Evolutionary conservation across 2,329 filamentous ascomycete genomes (phyloP).

Genomic region (Rhynchosporium graminicola): DNA sequence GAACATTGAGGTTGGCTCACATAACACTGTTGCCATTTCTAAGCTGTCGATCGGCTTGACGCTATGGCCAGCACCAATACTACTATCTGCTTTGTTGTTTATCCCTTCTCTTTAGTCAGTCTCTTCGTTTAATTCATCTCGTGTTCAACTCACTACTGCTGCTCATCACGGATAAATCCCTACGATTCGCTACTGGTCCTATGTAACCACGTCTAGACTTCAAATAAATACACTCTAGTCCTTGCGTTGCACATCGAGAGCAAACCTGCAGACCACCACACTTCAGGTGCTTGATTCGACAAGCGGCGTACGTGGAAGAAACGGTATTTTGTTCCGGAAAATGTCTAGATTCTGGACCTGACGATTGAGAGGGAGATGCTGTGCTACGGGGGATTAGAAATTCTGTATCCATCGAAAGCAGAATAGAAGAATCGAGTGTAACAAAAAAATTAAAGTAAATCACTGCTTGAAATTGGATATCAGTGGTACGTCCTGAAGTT

Average conservation of each 20-base stretch:
- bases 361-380: neutral
- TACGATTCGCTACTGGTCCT: conserved; percentile 56
- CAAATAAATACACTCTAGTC: conserved; percentile 68
- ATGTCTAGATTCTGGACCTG: neutral
- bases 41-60: neutral
- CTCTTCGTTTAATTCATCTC: neutral
- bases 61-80: neutral
- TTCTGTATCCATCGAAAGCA: neutral
- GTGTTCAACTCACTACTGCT: conserved; percentile 16
- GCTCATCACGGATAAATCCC: conserved; percentile 37
- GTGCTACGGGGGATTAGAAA: neutral
- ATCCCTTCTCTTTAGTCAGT: conserved; percentile 4
- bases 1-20: neutral
- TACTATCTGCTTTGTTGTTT: neutral
- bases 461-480: neutral
- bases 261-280: conserved; percentile 72
- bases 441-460: neutral
- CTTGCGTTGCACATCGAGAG: conserved; percentile 60
- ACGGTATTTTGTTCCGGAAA: conserved; percentile 2
- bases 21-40: no score
- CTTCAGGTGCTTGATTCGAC: conserved; percentile 62
- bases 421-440: neutral
- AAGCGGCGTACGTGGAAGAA: conserved; percentile 30
- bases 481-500: neutral
- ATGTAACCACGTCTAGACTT: conserved; percentile 75